Base-by-base conservation (phyloP, 1,284 basidiomycete species). In the Ustilago shanxiensis region DNA sequence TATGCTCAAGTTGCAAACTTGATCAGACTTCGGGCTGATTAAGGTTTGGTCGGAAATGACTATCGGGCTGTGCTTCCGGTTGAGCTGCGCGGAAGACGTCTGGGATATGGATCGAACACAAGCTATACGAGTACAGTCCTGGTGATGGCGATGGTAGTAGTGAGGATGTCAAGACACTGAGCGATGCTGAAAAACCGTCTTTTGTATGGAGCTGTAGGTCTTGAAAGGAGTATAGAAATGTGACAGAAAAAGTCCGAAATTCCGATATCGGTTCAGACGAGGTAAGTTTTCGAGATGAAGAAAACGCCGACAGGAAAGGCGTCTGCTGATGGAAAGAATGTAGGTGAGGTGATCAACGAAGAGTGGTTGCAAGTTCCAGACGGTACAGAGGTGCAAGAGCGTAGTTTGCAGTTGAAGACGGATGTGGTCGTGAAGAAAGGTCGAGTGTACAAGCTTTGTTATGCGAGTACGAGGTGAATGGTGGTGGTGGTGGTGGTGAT, bases 371-470 rank as follows among this genome's bases (percentile, higher is more conserved):
- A n/a, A n/a, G n/a, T n/a, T n/a, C n/a, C n/a, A n/a, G n/a, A n/a
- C n/a, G n/a, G n/a, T n/a, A n/a, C n/a, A n/a, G 20, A 7, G 24
- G 8, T 37, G 33, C 49, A 35, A 33, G n/a, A 26, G 22, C 31
- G 31, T 4, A 26, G 22, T 16, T 10, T 20, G 47, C 8, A 49
- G 44, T 22, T 16, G 24, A 31, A 31, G 68, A 61, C 50, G 58
- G 28, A 58, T 28, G 54, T 58, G 68, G 62, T 65, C 14, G 44
- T 53, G 50, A 71, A 58, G 62, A n/a, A 60, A 70, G 62, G 58
- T 58, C 54, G 31, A 26, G 55, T 54, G 44, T 60, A 37, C 22
- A 33, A 18, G 22, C 35, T 37, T 22, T 29, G 53, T 29, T 35
- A 68, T n/a, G 53, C 33, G 31, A 52, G 41, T 50, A 47, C 49